Conservation (phyloP, 805 yeast species). For the Kodamaea jinghongensis region DNA sequence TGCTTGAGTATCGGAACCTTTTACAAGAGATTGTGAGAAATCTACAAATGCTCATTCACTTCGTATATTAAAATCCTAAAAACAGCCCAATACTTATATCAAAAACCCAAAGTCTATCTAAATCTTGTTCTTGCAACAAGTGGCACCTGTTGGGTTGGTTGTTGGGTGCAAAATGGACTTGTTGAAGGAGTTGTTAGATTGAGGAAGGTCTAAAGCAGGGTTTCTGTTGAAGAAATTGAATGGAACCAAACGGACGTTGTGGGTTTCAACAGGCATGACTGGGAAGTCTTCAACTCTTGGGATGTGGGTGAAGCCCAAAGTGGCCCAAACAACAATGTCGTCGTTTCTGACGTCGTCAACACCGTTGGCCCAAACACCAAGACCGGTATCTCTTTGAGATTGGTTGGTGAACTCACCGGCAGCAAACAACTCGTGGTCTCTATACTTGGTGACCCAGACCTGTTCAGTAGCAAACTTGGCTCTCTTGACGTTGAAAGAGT, state of each 20-base stretch:
- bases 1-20: no score
- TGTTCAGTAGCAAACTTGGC: constrained; percentile 76
- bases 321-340: constrained; percentile 78
- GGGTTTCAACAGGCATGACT: constrained; percentile 82
- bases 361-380: constrained; percentile 69
- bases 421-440: constrained; percentile 68
- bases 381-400: constrained; percentile 66
- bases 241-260: constrained; percentile 63
- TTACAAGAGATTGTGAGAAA: no score
- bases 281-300: constrained; percentile 88
- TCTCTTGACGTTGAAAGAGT: constrained; percentile 65
- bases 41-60: no score
- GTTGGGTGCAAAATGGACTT: constrained; percentile 47
- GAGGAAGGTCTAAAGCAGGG: constrained; percentile 78
- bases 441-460: constrained; percentile 78
- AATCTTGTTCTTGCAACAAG: constrained; percentile 39
- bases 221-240: constrained; percentile 72
- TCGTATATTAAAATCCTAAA: no score
- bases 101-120: constrained; percentile 11
- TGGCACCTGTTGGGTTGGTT: constrained; percentile 22
- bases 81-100: no score
- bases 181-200: constrained; percentile 64
- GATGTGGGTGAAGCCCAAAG: constrained; percentile 76
- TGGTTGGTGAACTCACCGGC: constrained; percentile 89
- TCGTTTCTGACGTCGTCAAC: constrained; percentile 67